Evolutionary conservation across 177 flowering plant species (phyloP), one percentile per base, ranked within the genome.

Genomic region (Vitis hybrid): DNA sequence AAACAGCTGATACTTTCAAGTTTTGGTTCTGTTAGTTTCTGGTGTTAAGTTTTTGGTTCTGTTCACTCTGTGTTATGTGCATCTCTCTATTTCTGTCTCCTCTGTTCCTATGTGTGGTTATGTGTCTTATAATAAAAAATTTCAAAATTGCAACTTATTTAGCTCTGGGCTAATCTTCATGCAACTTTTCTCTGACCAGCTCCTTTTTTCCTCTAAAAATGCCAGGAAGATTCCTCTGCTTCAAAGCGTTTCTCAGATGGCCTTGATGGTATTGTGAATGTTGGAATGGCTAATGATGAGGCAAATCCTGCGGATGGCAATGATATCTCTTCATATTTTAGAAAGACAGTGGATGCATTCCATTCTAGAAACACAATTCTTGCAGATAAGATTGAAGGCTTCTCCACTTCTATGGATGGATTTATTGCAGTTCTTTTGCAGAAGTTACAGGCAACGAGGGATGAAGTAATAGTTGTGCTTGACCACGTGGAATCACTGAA

Each of bases 371-470:
- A 83, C 79, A 83, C 82, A 70, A 60, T 73, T 71, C 63, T 85
- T 67, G 73, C 70, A n/a, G 81, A 81, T 60, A 84, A 78, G 50
- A 76, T 90, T 76, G 86, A 82, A 67, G 67, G 72, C 71, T 82
- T 82, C 68, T 87, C 87, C 61, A 59, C 76, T 63, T 82, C 69
- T 39, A 57, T 85, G 71, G 88, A 93, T 75, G 78, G 75, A n/a
- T 77, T 80, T 51, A 74, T 84, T 71, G 79, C 76, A 70, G 72
- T 78, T 68, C 71, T 93, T 61, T 61, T 82, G 61, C 71, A 63
- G 67, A 82, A 76, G 66, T 68, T 93, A 69, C 80, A 73, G 68
- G 74, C 73, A 70, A 82, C 79, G 14, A 84, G 71, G 68, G 81
- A 82, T 68, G 76, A 79, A 59, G 68, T 85, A 12, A 51, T 71